Evolutionary conservation across 768 basidiomycete species (phyloP).

Genomic region (Auriscalpium microsporum): DNA sequence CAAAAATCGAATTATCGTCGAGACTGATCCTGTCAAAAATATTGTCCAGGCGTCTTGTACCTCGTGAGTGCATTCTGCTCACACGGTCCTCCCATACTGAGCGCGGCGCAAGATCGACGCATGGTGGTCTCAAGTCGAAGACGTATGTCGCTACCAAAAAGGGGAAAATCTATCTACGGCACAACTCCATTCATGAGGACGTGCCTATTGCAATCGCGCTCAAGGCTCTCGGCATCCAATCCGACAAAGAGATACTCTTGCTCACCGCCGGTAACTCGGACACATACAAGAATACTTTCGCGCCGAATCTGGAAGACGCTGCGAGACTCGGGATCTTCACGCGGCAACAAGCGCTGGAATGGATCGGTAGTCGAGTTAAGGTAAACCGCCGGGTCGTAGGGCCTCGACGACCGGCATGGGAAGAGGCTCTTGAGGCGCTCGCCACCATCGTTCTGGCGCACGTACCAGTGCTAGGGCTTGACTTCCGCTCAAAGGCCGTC

Average conservation of each 20-base stretch:
- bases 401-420: conserved; percentile 79
- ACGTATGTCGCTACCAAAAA: conserved; percentile 96
- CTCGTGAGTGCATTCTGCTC: conserved; percentile 50
- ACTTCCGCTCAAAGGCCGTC: conserved; percentile 90
- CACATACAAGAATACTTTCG: conserved; percentile 77
- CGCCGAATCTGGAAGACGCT: conserved; percentile 89
- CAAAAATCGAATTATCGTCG: conserved; percentile 99
- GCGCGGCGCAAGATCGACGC: conserved; percentile 50
- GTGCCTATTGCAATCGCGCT: conserved; percentile 94
- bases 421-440: conserved; percentile 94
- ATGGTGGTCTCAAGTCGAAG: conserved; percentile 87
- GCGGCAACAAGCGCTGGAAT: conserved; percentile 88
- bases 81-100: conserved; percentile 8
- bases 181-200: conserved; percentile 96
- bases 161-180: conserved; percentile 89
- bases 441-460: conserved; percentile 96
- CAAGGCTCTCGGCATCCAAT: conserved; percentile 93
- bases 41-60: conserved; percentile 93
- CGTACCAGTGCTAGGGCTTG: conserved; percentile 82
- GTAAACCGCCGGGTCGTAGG: conserved; percentile 74
- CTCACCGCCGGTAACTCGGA: conserved; percentile 90
- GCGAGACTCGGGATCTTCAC: conserved; percentile 89
- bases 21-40: conserved; percentile 84
- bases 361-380: conserved; percentile 89
- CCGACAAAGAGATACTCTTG: conserved; percentile 95